These are phyloP conservation scores for Peronospora belbahrii DNA, from an alignment of 352 stramenopile genomes.

Conservation along the genomic window DNA sequence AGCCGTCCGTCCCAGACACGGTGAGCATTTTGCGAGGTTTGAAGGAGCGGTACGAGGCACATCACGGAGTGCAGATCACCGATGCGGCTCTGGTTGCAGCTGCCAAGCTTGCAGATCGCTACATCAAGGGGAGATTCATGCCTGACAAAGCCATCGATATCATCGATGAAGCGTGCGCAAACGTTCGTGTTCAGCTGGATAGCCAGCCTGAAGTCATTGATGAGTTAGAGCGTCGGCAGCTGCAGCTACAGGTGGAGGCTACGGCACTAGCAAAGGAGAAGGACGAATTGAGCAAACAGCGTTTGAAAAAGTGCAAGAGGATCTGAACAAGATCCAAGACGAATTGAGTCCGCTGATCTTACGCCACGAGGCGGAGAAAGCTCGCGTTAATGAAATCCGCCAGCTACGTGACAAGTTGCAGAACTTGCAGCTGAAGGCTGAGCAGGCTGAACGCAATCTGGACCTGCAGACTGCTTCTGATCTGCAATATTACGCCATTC, in stretches of 20 bases:
- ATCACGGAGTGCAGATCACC: slow-evolving; percentile 94
- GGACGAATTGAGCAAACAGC: slow-evolving; percentile 87
- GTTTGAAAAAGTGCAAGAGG: slow-evolving; percentile 86
- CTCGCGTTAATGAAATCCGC: slow-evolving; percentile 89
- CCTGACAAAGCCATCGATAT: slow-evolving; percentile 94
- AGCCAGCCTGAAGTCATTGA: slow-evolving; percentile 95
- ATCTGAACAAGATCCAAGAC: slow-evolving; percentile 89
- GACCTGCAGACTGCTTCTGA: slow-evolving; percentile 93
- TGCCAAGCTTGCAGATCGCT: slow-evolving; percentile 90
- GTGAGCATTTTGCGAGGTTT: slow-evolving; percentile 94
- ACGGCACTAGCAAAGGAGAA: slow-evolving; percentile 92
- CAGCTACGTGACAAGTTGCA: slow-evolving; percentile 91
- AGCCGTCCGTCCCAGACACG: slow-evolving; percentile 92
- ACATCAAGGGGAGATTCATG: slow-evolving; percentile 89
- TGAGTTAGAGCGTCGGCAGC: slow-evolving; percentile 88
- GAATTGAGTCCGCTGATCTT: slow-evolving; percentile 85
- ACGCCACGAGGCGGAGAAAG: slow-evolving; percentile 90
- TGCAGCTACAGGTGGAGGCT: slow-evolving; percentile 95
- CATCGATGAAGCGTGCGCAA: slow-evolving; percentile 91
- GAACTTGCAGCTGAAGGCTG: slow-evolving; percentile 89
- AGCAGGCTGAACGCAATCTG: slow-evolving; percentile 89
- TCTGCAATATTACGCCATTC: slow-evolving; percentile 94
- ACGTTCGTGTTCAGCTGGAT: slow-evolving; percentile 91
- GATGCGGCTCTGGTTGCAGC: slow-evolving; percentile 91
- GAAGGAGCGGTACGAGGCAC: slow-evolving; percentile 93